Conservation (phyloP, 2,329 filamentous ascomycete species). For the Amesomyces nigricolor region DNA sequence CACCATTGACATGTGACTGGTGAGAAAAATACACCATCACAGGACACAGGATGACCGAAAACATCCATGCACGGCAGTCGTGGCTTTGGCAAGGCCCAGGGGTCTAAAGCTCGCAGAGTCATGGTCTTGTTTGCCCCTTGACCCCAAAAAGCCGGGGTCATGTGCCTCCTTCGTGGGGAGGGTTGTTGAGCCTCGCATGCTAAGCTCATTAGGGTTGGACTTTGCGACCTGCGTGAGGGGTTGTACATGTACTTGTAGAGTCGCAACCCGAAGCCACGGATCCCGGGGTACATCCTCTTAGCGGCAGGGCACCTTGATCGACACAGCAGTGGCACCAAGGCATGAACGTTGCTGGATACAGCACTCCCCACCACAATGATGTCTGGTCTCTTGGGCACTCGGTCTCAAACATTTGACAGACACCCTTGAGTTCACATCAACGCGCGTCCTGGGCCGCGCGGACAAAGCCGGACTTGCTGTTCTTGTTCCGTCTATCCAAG, state of each 20-base stretch:
- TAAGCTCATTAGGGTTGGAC: slow-evolving; percentile 4
- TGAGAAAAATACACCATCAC: no score
- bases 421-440: neutral
- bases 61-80: no score
- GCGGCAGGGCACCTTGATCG: neutral
- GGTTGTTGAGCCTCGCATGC: neutral
- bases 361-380: neutral
- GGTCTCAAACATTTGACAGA: neutral
- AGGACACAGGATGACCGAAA: no score
- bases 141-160: neutral
- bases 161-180: neutral
- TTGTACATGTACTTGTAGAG: neutral
- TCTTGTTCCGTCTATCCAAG: neutral
- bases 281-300: neutral
- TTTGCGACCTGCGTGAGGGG: slow-evolving; percentile 9
- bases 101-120: no score
- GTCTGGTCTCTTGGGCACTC: neutral
- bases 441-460: neutral
- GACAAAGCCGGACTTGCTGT: neutral
- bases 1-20: no score
- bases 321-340: neutral
- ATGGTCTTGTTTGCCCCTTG: no score
- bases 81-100: no score
- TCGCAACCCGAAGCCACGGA: neutral
- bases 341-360: neutral